A percentile compares a stretch with the other conserved stretches of the same genome.
Evolutionary conservation across 2,329 filamentous ascomycete genomes (phyloP).

Genomic region (Cercospora beticola): DNA sequence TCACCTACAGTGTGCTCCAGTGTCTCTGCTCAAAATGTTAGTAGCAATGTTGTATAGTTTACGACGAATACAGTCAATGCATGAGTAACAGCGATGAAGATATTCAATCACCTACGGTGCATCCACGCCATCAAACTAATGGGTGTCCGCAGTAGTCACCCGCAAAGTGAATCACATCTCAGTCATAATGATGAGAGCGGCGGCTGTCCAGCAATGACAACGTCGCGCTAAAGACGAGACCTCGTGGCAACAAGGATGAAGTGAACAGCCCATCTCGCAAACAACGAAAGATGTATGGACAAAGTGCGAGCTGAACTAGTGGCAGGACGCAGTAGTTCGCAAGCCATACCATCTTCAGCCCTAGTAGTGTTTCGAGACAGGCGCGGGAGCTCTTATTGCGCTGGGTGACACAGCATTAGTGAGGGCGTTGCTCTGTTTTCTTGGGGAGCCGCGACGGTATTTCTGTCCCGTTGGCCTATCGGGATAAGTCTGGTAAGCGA

Average conservation of each 20-base stretch:
- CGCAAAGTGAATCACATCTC: neutral
- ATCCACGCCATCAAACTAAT: neutral
- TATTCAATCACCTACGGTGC: neutral
- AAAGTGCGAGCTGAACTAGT: slow-evolving; percentile 1
- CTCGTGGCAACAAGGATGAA: slow-evolving; percentile 9
- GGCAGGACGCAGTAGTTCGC: slow-evolving; percentile 10
- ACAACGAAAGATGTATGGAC: slow-evolving; percentile 6
- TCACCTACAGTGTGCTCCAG: neutral
- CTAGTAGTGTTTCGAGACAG: slow-evolving; percentile 2
- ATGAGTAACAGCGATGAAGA: neutral
- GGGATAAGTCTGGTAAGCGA: neutral
- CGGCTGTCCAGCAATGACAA: neutral
- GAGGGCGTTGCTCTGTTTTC: neutral
- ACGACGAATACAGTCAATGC: neutral
- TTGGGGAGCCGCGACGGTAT: slow-evolving; percentile 4
- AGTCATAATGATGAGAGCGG: slow-evolving; percentile 3
- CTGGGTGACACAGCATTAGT: slow-evolving; percentile 11
- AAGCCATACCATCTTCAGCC: slow-evolving; percentile 11
- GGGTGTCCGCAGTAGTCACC: slow-evolving; percentile 11
- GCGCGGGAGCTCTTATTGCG: neutral
- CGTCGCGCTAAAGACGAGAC: neutral
- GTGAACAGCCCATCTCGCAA: neutral
- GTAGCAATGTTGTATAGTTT: neutral
- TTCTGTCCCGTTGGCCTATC: neutral
- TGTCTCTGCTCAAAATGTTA: neutral